Percentiles rank a stretch among this genome's conserved stretches.
Conservation (phyloP, 345 rosid species). For the Salix suchowensis region DNA sequence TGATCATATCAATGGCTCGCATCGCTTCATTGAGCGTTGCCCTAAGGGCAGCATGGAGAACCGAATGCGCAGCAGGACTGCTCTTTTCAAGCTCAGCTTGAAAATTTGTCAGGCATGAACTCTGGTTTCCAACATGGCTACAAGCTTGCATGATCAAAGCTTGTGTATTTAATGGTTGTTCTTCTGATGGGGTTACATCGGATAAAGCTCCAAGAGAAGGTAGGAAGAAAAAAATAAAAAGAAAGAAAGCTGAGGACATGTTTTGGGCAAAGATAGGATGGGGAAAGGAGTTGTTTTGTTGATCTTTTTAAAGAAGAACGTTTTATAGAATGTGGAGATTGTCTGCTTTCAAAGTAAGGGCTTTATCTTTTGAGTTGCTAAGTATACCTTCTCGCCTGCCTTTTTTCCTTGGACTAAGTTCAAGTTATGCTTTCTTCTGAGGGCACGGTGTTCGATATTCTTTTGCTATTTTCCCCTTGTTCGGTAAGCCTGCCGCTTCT, state of each 20-base stretch:
- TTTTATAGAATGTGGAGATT: constrained; percentile 32
- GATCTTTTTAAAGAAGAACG: background rate
- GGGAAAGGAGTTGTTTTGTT: constrained; percentile 5
- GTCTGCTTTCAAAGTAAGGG: constrained; percentile 53
- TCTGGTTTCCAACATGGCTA: constrained; percentile 35
- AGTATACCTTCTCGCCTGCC: constrained; percentile 27
- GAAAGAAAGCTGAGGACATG: constrained; percentile 34
- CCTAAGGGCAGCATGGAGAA: constrained; percentile 56
- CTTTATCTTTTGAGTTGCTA: constrained; percentile 25
- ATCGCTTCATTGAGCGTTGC: constrained; percentile 63
- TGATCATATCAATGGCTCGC: constrained; percentile 44
- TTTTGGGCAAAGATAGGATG: constrained; percentile 17
- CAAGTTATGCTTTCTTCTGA: constrained; percentile 61
- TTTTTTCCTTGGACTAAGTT: constrained; percentile 34
- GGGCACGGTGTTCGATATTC: constrained; percentile 19
- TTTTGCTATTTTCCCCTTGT: background rate
- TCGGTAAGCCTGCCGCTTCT: background rate
- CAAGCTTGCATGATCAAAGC: constrained; percentile 49
- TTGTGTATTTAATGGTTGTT: constrained; percentile 32
- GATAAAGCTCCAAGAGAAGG: constrained; percentile 34
- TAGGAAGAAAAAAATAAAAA: constrained; percentile 32
- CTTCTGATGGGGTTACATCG: constrained; percentile 16
- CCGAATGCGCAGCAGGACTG: constrained; percentile 35
- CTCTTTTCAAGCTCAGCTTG: constrained; percentile 31
- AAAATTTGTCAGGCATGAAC: constrained; percentile 47